phyloP scores from a whole-genome alignment of 768 basidiomycete species.

The Trametes meyenii region DNA sequence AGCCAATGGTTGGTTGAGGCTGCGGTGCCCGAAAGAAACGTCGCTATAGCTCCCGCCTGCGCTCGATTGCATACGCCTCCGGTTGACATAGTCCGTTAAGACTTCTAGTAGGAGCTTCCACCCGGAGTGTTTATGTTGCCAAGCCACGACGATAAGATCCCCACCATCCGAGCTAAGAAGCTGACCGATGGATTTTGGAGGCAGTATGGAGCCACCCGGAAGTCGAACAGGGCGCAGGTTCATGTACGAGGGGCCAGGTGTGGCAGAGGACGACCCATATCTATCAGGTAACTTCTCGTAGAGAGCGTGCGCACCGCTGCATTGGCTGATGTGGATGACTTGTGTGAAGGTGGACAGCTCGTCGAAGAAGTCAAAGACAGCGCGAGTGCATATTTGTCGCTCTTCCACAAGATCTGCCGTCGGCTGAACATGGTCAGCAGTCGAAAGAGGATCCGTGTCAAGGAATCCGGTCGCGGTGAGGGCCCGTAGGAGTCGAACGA shows the following conservation, averaged over 20 bases:
- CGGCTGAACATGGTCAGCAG: constrained; percentile 49
- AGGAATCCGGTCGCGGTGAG: constrained; percentile 79
- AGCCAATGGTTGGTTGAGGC: constrained; percentile 28
- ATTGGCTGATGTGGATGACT: constrained; percentile 62
- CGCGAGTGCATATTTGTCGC: constrained; percentile 60
- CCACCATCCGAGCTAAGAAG: constrained; percentile 73
- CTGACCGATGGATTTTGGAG: constrained; percentile 65
- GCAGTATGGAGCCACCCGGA: constrained; percentile 76
- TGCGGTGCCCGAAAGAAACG: constrained; percentile 54
- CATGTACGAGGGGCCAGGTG: constrained; percentile 58
- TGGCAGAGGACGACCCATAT: constrained; percentile 51
- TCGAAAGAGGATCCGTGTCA: constrained; percentile 69
- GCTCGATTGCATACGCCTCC: constrained; percentile 48
- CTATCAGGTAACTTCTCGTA: constrained; percentile 71
- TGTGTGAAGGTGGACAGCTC: constrained; percentile 75
- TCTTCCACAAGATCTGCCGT: constrained; percentile 46
- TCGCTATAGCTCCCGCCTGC: constrained; percentile 49
- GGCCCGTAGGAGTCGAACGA: constrained; percentile 72
- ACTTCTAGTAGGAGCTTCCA: constrained; percentile 88
- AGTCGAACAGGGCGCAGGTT: constrained; percentile 70
- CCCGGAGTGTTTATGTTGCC: constrained; percentile 82
- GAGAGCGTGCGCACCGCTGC: constrained; percentile 67
- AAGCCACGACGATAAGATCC: constrained; percentile 71
- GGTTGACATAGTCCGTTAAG: constrained; percentile 73
- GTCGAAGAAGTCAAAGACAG: constrained; percentile 78